A percentile compares a stretch with the other conserved stretches of the same genome.
Conservation (phyloP, 371 early-diverging fungal genomes). For the Actinomucor elegans region DNA sequence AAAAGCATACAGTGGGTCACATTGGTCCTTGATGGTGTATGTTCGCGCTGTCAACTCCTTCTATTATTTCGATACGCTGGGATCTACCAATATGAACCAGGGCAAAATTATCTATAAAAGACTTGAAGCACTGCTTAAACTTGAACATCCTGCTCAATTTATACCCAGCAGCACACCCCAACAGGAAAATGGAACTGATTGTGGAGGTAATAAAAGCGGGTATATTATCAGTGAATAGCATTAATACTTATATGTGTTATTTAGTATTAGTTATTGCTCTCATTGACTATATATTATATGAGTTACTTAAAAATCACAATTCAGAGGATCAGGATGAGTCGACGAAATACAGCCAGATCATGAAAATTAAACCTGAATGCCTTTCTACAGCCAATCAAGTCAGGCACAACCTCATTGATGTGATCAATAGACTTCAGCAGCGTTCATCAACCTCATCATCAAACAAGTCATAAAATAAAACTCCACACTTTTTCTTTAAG, state of each 20-base stretch:
- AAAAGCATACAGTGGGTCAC: constrained; percentile 44
- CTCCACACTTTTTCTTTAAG: constrained; percentile 2
- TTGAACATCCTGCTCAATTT: constrained; percentile 12
- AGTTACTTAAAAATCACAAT: constrained; percentile 15
- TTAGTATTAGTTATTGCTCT: constrained; percentile 41
- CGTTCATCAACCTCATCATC: constrained; percentile 8
- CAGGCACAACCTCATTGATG: constrained; percentile 16
- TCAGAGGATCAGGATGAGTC: not conserved
- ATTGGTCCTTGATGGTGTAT: constrained; percentile 54
- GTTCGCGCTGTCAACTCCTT: constrained; percentile 27
- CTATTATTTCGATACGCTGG: constrained; percentile 50
- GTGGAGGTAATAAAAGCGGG: constrained; percentile 33
- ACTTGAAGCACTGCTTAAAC: constrained; percentile 20
- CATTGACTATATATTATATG: constrained; percentile 31
- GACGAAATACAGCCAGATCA: constrained; percentile 12
- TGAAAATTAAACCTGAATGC: constrained; percentile 12
- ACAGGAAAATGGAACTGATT: constrained; percentile 52
- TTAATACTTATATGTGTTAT: not conserved
- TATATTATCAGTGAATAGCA: not conserved
- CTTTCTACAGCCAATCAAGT: constrained; percentile 15
- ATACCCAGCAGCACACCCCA: constrained; percentile 43
- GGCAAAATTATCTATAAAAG: constrained; percentile 24
- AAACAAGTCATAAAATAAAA: constrained; percentile 16
- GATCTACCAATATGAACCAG: constrained; percentile 24
- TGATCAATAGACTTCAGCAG: constrained; percentile 20